Evolutionary conservation across 2,329 filamentous ascomycete genomes (phyloP).

Genomic region (Pseudocercospora crystallina): DNA sequence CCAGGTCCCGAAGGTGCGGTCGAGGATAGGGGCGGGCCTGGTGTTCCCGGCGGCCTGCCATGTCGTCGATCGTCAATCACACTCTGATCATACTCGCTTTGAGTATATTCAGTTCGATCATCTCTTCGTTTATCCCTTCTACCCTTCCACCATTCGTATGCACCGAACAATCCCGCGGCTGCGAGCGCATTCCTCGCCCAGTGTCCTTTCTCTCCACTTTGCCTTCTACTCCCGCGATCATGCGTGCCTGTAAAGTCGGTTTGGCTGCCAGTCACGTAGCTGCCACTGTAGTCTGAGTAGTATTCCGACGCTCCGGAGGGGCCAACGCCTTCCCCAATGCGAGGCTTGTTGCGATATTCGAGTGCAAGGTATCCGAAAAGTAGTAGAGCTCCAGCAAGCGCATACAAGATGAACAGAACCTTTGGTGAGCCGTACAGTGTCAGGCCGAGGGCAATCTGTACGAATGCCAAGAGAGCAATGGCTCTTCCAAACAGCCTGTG

Average conservation of each 20-base stretch:
- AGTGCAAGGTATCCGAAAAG: conserved; percentile 77
- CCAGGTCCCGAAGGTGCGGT: conserved; percentile 13
- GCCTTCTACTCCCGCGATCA: conserved; percentile 29
- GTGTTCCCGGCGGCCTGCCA: conserved; percentile 15
- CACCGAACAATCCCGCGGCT: conserved; percentile 57
- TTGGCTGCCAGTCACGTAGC: conserved; percentile 50
- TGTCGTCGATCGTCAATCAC: conserved; percentile 5
- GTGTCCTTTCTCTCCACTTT: conserved; percentile 26
- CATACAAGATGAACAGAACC: conserved; percentile 79
- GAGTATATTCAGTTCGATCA: conserved; percentile 3
- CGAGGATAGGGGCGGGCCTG: conserved; percentile 19
- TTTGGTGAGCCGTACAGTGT: conserved; percentile 90
- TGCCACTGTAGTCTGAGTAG: conserved; percentile 30
- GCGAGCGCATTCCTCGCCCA: conserved; percentile 51
- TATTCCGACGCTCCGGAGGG: conserved; percentile 25
- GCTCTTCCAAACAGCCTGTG: conserved; percentile 86
- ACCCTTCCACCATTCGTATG: conserved; percentile 56
- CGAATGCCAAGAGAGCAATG: conserved; percentile 76
- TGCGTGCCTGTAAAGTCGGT: conserved; percentile 53
- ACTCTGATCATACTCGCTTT: conserved; percentile 13
- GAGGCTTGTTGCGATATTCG: conserved; percentile 53
- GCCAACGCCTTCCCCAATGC: conserved; percentile 38
- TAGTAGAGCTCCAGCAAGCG: conserved; percentile 72
- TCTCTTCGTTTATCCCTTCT: conserved; percentile 36
- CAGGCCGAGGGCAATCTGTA: conserved; percentile 84